Percentiles rank a stretch among this genome's conserved stretches.
Conservation (phyloP, 768 basidiomycete species). For the Lanmaoa pseudosensibilis region DNA sequence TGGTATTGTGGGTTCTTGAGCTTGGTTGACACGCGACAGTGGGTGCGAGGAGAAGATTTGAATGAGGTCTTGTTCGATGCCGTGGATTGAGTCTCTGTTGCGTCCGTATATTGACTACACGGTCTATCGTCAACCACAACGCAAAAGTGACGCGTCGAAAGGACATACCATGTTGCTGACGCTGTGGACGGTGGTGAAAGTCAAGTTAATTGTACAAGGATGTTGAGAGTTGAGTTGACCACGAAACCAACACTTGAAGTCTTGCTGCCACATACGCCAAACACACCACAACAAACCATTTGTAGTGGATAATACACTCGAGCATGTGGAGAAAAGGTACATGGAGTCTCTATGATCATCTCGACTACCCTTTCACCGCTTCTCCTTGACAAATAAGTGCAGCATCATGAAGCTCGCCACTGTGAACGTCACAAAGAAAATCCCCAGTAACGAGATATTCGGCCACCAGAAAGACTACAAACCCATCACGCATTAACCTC, state of each 20-base stretch:
- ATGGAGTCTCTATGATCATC: not conserved
- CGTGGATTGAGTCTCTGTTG: slow-evolving; percentile 66
- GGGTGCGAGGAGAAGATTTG: slow-evolving; percentile 69
- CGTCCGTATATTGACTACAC: slow-evolving; percentile 47
- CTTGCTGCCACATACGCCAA: slow-evolving; percentile 19
- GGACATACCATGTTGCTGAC: slow-evolving; percentile 27
- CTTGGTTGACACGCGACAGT: slow-evolving; percentile 54
- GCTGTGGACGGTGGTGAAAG: slow-evolving; percentile 3
- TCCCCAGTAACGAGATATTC: slow-evolving; percentile 80
- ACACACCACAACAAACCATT: slow-evolving; percentile 16
- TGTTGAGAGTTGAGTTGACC: slow-evolving; percentile 6
- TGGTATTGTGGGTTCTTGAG: slow-evolving; percentile 64
- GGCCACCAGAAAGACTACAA: slow-evolving; percentile 98
- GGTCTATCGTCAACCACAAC: slow-evolving; percentile 1
- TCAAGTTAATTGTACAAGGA: slow-evolving; percentile 6
- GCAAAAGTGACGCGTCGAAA: slow-evolving; percentile 8
- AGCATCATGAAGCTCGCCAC: slow-evolving; percentile 73
- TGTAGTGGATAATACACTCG: not conserved
- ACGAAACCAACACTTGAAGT: slow-evolving; percentile 2
- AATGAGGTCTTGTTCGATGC: slow-evolving; percentile 68
- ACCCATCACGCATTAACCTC: slow-evolving; percentile 6
- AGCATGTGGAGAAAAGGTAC: not conserved
- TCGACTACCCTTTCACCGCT: slow-evolving; percentile 25
- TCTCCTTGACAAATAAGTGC: slow-evolving; percentile 89
- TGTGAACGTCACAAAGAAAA: slow-evolving; percentile 84